Conservation (phyloP, 2,329 filamentous ascomycete species). For the Nemania bipapillata region DNA sequence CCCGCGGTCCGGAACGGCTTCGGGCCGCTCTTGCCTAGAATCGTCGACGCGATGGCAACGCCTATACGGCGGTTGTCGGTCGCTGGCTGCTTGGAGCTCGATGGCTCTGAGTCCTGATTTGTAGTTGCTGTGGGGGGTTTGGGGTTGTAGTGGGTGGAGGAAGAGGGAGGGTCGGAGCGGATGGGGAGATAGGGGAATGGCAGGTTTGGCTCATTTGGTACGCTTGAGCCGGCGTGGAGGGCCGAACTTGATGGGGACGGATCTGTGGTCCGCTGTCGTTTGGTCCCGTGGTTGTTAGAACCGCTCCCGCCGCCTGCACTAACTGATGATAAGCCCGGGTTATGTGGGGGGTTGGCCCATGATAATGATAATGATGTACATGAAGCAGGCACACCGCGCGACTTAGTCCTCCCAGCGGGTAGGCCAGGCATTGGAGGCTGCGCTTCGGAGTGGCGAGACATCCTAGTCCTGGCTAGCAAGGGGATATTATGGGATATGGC, state of each 20-base stretch:
- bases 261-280: slow-evolving; percentile 29
- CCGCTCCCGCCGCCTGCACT: neutral
- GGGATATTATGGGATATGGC: slow-evolving; percentile 57
- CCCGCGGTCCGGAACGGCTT: slow-evolving; percentile 35
- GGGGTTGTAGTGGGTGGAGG: neutral
- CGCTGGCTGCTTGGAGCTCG: neutral
- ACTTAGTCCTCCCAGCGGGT: slow-evolving; percentile 46
- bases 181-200: slow-evolving; percentile 21
- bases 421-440: slow-evolving; percentile 59
- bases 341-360: slow-evolving; percentile 4
- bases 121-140: neutral
- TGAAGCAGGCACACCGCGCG: neutral
- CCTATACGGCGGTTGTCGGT: slow-evolving; percentile 9
- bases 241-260: slow-evolving; percentile 29
- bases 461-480: slow-evolving; percentile 58
- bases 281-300: slow-evolving; percentile 19
- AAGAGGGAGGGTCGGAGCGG: slow-evolving; percentile 13
- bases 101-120: neutral
- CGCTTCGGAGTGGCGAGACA: slow-evolving; percentile 56
- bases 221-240: neutral
- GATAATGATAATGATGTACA: too few relatives aligned
- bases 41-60: slow-evolving; percentile 17
- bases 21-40: slow-evolving; percentile 29
- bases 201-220: neutral
- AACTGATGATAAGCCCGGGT: neutral